A percentile compares a stretch with the other conserved stretches of the same genome.
phyloP scores from a whole-genome alignment of 23 red algal genomes.

The Gracilariopsis chorda region DNA sequence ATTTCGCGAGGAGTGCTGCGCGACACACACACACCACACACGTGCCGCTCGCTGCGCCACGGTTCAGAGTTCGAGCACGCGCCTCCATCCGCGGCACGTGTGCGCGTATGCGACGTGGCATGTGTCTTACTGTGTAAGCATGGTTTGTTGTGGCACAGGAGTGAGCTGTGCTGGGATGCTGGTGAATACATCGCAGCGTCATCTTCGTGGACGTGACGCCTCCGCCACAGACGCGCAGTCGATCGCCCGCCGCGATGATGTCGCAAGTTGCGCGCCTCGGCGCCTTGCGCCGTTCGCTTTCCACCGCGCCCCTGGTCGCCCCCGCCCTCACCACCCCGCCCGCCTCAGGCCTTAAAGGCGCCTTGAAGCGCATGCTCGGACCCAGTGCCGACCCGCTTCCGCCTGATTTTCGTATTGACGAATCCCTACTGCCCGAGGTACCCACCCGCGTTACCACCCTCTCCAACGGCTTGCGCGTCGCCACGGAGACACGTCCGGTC shows the following conservation, averaged over 20 bases:
- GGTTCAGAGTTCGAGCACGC: no score
- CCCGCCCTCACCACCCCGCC: slow-evolving; percentile 30
- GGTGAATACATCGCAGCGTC: no score
- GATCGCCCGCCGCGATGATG: slow-evolving; percentile 4
- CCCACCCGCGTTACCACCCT: slow-evolving; percentile 86
- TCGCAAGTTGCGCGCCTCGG: slow-evolving; percentile 15
- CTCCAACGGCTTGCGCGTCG: slow-evolving; percentile 95
- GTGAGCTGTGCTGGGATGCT: no score
- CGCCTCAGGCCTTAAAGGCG: slow-evolving; percentile 50
- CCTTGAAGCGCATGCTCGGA: slow-evolving; percentile 72
- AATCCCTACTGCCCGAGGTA: slow-evolving; percentile 41
- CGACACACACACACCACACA: no score
- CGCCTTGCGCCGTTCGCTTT: slow-evolving; percentile 20
- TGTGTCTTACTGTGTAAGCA: no score
- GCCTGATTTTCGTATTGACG: slow-evolving; percentile 56
- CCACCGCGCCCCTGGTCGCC: slow-evolving; percentile 25
- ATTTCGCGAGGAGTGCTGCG: no score
- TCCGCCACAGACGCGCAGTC: no score
- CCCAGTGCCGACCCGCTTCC: slow-evolving; percentile 81
- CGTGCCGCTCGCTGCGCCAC: slow-evolving; percentile 19
- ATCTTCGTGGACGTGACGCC: no score
- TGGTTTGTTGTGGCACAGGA: no score
- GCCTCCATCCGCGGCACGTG: no score
- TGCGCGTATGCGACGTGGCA: no score
- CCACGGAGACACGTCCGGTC: slow-evolving; percentile 66